phyloP scores from a whole-genome alignment of 768 basidiomycete species.

The Inosperma sp. region DNA sequence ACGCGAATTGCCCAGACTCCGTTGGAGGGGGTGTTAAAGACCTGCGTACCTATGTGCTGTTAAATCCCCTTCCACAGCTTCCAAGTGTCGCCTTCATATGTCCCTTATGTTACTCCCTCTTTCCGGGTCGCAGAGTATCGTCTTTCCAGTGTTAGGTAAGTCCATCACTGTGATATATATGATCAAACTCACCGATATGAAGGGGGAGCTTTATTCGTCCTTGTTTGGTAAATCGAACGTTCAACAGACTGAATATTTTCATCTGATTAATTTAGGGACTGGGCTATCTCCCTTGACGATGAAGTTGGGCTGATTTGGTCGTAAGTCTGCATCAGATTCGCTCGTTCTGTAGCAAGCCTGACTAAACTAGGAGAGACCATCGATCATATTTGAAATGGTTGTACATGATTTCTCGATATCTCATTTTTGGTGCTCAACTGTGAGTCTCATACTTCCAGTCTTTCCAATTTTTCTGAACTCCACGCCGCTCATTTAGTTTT shows the following conservation, averaged over 20 bases:
- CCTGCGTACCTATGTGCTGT: too few species aligned
- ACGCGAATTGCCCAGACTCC: too few species aligned
- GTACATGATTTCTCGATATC: constrained; percentile 29
- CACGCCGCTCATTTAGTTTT: background rate
- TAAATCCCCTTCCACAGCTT: too few species aligned
- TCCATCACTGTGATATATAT: background rate
- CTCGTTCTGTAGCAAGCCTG: background rate
- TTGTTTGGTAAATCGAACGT: constrained; percentile 2
- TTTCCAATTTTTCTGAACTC: background rate
- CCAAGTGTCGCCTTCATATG: too few species aligned
- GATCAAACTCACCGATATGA: background rate
- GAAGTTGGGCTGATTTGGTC: constrained; percentile 15
- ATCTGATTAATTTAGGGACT: constrained; percentile 13
- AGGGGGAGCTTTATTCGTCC: constrained; percentile 7
- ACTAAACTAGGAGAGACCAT: constrained; percentile 22
- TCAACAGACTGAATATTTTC: constrained; percentile 1
- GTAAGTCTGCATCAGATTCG: constrained; percentile 7
- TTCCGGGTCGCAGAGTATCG: background rate
- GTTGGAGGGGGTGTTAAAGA: too few species aligned
- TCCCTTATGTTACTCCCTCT: too few species aligned
- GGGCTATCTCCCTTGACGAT: constrained; percentile 15
- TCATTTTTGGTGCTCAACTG: constrained; percentile 24
- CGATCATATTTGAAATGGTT: constrained; percentile 32
- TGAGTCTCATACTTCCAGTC: constrained; percentile 11
- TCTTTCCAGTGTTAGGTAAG: background rate